Conservation (phyloP, 345 rosid species). For the Dipteronia dyeriana region DNA sequence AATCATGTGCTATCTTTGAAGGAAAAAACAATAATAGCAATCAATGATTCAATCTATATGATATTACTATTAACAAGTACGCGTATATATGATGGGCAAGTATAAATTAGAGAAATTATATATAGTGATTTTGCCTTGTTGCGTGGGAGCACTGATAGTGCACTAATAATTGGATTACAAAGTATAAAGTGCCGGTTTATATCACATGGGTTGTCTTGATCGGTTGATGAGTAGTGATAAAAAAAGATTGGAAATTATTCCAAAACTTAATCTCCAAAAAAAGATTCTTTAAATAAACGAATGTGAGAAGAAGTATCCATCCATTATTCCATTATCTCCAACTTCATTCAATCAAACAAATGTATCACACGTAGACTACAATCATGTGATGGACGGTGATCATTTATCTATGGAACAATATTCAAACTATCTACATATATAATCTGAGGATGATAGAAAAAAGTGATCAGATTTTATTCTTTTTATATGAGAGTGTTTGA, state of each 20-base stretch:
- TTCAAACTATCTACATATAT: background rate
- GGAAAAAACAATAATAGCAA: background rate
- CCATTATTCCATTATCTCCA: background rate
- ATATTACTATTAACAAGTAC: background rate
- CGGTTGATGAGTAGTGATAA: background rate
- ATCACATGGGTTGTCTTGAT: conserved; percentile 25
- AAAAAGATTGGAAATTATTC: background rate
- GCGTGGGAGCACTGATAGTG: background rate
- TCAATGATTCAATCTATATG: too few relatives aligned
- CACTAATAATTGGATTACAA: background rate
- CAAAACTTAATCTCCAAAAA: background rate
- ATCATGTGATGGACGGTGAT: conserved; percentile 17
- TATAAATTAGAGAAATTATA: background rate
- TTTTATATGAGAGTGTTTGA: background rate
- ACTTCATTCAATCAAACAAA: background rate
- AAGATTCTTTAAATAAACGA: conserved; percentile 8
- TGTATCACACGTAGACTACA: background rate
- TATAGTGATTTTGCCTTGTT: background rate
- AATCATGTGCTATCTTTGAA: background rate
- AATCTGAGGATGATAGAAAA: background rate
- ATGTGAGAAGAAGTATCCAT: background rate
- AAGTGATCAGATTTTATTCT: background rate
- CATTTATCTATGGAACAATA: background rate
- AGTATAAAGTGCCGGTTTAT: conserved; percentile 4
- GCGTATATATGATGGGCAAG: background rate